Base-by-base conservation (phyloP, 2,329 filamentous ascomycete genomes). In the Nannizziopsis arthrosporioides region DNA sequence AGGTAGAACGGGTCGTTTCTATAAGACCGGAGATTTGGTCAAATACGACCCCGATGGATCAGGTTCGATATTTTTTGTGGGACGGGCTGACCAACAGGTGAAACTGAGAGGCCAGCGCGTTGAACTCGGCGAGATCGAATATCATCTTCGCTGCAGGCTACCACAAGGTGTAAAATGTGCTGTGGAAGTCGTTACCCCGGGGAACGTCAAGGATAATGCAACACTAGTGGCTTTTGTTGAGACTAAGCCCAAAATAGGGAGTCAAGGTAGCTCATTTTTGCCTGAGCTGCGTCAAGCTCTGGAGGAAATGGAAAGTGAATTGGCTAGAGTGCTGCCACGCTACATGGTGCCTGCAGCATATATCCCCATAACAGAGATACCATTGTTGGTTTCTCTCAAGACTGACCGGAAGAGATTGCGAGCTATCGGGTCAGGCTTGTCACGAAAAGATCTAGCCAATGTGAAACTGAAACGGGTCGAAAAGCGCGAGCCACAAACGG, bases 111-210 rank as follows among this genome's bases (percentile, higher is more conserved):
- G 64, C 2, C 64, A 66, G 43, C 58, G 64, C 4, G 54, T 67
- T 7, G 64, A 67, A 42, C 53, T 64, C 1, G 61, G 59, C 2
- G 63, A 65, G 48, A 53, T 65, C 15, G 63, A 66, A 44, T 53
- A 59, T 42, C 56, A 60, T 37, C 38, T 61, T 36, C 49, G 49
- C 5, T 44, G 45, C 35, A 41, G 43, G 19, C 59, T 76, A 30
- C 70, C 72, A 0, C 48, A 60, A 0, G 64, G 64, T 1, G 66
- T 68, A 19, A 68, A 66, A 41, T 68, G 74, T 1, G 70, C 66
- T 0, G 70, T 71, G 4, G 74, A 76, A 50, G 70, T 74, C 30
- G 70, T 74, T 53, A 68, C 66, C 48, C 69, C 70, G n/a, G 63
- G 63, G 15, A 66, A 67, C 8, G 53, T 57, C 14, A 57, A 59